Conservation (phyloP, 208 protist species). For the Acanthamoeba triangularis region DNA sequence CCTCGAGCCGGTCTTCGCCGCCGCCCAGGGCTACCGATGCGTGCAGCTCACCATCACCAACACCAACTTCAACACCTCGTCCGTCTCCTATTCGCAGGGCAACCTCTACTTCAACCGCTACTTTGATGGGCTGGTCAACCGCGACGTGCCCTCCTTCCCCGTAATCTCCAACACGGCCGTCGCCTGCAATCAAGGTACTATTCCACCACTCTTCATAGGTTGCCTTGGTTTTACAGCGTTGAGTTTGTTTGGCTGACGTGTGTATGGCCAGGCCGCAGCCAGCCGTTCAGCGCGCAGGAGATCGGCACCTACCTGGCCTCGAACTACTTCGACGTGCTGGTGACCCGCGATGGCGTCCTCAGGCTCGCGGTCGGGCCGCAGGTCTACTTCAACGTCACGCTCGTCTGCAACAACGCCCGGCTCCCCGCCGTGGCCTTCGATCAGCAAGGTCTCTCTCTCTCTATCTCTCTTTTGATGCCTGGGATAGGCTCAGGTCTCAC, state of each 20-base stretch:
- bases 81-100: conserved; percentile 24
- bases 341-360: conserved; percentile 3
- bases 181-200: background rate
- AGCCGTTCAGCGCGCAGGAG: conserved; percentile 24
- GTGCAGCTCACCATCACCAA: conserved; percentile 37
- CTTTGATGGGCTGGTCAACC: conserved; percentile 37
- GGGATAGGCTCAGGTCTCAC: too few relatives aligned
- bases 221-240: too few relatives aligned
- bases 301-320: conserved; percentile 20
- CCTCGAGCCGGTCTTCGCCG: conserved; percentile 27
- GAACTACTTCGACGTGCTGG: conserved; percentile 26
- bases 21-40: conserved; percentile 33
- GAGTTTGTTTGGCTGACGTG: background rate
- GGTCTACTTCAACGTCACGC: conserved; percentile 27
- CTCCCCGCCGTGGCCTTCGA: conserved; percentile 13
- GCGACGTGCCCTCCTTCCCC: conserved; percentile 30
- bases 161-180: background rate
- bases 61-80: background rate
- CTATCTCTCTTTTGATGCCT: background rate
- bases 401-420: background rate
- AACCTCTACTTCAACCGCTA: conserved; percentile 67
- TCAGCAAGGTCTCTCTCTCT: background rate
- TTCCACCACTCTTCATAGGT: background rate
- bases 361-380: background rate
- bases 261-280: background rate